A percentile compares a stretch with the other conserved stretches of the same genome.
These are phyloP conservation scores for Penicillium malachiteum DNA, from an alignment of 495 filamentous ascomycete species.

Conservation along the genomic window DNA sequence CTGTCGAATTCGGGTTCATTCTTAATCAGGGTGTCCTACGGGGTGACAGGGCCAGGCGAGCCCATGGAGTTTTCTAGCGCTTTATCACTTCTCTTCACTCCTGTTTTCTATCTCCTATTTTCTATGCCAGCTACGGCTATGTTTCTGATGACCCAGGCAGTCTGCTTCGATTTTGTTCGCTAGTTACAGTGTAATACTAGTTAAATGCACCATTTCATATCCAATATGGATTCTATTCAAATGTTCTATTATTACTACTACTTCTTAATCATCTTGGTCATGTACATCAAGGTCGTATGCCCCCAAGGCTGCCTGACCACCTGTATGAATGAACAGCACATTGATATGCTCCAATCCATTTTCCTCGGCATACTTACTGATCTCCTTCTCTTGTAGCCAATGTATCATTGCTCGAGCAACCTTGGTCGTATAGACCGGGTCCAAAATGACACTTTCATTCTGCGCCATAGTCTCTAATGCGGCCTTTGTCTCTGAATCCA, in stretches of 20 bases:
- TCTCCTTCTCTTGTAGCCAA: constrained; percentile 25
- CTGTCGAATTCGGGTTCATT: constrained; percentile 9
- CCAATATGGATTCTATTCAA: constrained; percentile 22
- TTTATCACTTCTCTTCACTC: constrained; percentile 12
- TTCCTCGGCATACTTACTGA: constrained; percentile 11
- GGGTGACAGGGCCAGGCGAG: constrained; percentile 16
- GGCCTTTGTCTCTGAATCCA: constrained; percentile 27
- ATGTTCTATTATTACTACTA: too few species aligned
- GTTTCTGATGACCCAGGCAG: constrained; percentile 23
- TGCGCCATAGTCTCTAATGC: constrained; percentile 26
- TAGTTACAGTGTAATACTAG: constrained; percentile 27
- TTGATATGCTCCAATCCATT: constrained; percentile 22
- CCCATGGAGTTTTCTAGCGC: constrained; percentile 22
- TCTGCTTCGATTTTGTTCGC: constrained; percentile 12
- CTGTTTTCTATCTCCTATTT: constrained; percentile 14
- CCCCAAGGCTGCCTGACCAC: constrained; percentile 37
- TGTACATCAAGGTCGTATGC: constrained; percentile 22
- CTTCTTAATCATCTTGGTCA: too few species aligned
- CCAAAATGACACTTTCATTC: constrained; percentile 31
- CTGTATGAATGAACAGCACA: constrained; percentile 43
- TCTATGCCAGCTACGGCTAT: constrained; percentile 13
- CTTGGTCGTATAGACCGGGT: constrained; percentile 43
- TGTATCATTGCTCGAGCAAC: constrained; percentile 33
- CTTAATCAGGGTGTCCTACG: constrained; percentile 24
- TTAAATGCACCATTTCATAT: constrained; percentile 15